A percentile compares a stretch with the other conserved stretches of the same genome.
Evolutionary conservation across 176 grass and related monocot species (phyloP).

Genomic region (Aegilops longissima): DNA sequence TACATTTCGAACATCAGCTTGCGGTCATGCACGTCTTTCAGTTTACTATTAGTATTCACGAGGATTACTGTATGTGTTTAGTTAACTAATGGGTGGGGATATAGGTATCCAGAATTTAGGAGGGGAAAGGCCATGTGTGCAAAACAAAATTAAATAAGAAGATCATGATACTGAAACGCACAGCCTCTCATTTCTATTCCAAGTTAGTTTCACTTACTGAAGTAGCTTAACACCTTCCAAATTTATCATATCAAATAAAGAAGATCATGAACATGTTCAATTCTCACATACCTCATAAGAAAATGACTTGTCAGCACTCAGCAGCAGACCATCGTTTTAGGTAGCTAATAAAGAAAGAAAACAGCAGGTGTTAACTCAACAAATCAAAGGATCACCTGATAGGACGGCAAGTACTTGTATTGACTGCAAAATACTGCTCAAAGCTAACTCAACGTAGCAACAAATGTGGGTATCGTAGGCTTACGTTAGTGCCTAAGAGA

Average conservation of each 20-base stretch:
- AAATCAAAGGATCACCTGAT: conserved; percentile 6
- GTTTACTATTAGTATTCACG: background rate
- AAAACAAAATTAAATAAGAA: background rate
- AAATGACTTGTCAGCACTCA: conserved; percentile 65
- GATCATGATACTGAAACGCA: background rate
- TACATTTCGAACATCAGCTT: background rate
- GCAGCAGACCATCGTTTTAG: conserved; percentile 58
- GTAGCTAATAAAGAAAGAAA: conserved; percentile 51
- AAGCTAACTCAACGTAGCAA: conserved; percentile 1
- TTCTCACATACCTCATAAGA: conserved; percentile 74
- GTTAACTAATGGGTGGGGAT: background rate
- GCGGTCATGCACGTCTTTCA: background rate
- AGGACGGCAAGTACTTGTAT: background rate
- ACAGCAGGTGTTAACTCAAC: conserved; percentile 8
- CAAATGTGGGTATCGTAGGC: background rate
- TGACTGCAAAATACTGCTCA: background rate
- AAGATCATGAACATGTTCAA: background rate
- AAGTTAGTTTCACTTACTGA: background rate
- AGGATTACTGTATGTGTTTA: background rate
- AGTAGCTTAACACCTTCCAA: background rate
- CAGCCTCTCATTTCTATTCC: background rate
- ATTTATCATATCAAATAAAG: background rate
- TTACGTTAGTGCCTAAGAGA: conserved; percentile 77
- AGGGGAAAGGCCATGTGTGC: background rate
- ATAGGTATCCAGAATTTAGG: background rate